Evolutionary conservation across 768 basidiomycete species (phyloP), one percentile per base, ranked within the genome.

Genomic region (Jaapia argillacea): DNA sequence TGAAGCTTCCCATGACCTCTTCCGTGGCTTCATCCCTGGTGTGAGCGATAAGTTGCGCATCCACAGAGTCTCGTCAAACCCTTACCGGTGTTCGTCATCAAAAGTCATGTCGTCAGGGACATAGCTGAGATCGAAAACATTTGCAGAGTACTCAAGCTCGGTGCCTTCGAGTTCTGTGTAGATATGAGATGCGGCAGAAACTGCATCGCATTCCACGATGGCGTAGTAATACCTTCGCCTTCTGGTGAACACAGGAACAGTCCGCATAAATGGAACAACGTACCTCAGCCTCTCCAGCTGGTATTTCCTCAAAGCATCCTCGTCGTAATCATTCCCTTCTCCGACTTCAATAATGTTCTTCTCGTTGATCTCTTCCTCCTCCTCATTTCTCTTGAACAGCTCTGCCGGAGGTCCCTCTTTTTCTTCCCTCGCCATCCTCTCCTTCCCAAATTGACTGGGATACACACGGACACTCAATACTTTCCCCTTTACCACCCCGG

Each of bases 71-170:
- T 31, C 14, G 22, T 24, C 5, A 7, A 13, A 33, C 5, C 20
- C 64, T 42, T 54, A 89, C 90, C 85, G 70, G 52, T 69, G 75
- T 45, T 85, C 79, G 13, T 76, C 75, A 16, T 84, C 85, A 54
- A 97, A 96, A 2, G 67, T 67, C 90, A 93, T 92, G 20, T 72
- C 83, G 24, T 91, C 80, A 0, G 91, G 89, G 7, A 94, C 90
- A 60, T 85, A 97, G 59, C 93, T 96, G 25, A 99, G 64, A 57
- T 99, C 88, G 47, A 99, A 84, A 5, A 97, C 75, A 58, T 99
- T 99, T 3, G 96, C 94, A 1, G 94, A 96, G 24, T 91, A 80
- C 60, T 98, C 96, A 13, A 98, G 75, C 59, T 99, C 96, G 2
- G 94, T 88, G 13, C 91, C 92, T 51, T 97, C 87, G 21, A 97